Evolutionary conservation across 1,284 basidiomycete genomes (phyloP), one percentile per base, ranked within the genome.

Genomic region (Ustilago vetiveriae): DNA sequence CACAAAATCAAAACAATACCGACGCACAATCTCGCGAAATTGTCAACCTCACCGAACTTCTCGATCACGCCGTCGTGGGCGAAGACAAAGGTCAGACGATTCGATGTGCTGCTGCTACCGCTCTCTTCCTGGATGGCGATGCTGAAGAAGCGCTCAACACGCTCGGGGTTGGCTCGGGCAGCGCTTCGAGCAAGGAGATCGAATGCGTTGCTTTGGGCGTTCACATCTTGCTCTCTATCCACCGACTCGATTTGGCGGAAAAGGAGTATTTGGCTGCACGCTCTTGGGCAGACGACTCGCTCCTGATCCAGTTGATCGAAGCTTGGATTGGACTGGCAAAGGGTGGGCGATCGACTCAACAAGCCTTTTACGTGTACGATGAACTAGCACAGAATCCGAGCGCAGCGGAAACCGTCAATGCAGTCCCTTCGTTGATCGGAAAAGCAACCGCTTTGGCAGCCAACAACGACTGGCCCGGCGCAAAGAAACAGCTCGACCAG

Each of bases 301-400:
- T 82, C 16, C 69, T 82, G 14, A 79, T 82, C 33, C 76, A 74
- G 50, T 68, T 80, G 24, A 76, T 82, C 56, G 80, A 82, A 53
- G 80, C 80, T 2, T 79, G 75, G 76, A 65, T 82, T 17, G 80
- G 78, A 5, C 60, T 82, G 2, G 62, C 64, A 32, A 62, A 66
- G 23, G 80, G 80, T 16, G 80, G 80, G 0, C 52, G 79, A 0
- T 29, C 69, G n/a, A 73, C 79, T 2, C 80, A 82, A 32, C 80
- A 82, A 43, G 79, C 80, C 1, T 82, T 75, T 57, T 82, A 82
- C 44, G 79, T 82, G 4, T 82, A 77, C 54, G 80, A 82, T 40
- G 80, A 82, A 57, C 46, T 82, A 19, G 76, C 76, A n/a, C 76
- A 79, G 46, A 76, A 73, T 44, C 76, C 76, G 0, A 27, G 30